Evolutionary conservation across 306 rosid genomes (phyloP), one percentile per base, ranked within the genome.

Genomic region (Phaseolus lunatus): DNA sequence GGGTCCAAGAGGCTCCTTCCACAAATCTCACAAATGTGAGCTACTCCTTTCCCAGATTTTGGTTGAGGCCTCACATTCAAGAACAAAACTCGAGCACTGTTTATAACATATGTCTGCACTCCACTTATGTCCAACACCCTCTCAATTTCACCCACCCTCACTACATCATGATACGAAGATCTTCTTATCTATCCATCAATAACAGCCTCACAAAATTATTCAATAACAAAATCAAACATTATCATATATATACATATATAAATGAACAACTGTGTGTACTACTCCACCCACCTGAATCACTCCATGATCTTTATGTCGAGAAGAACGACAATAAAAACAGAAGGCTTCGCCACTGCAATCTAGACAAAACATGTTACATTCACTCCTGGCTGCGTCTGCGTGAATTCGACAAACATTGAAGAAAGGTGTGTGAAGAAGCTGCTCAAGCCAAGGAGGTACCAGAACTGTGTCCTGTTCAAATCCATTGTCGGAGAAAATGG

Each of bases 151-250:
- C 83, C 72, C 9, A 94, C 93, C 45, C 97, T 87, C 81, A 94
- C 98, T 35, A 94, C 98, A 88, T 94, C 97, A 39, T 94, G 98
- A 77, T 94, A 94, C 0, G 98, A 94, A 71, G 97, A 92, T 89
- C 98, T 20, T 31, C 98, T 85, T 67, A 94, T 92, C 98, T 94
- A 77, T 15, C 31, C 23, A 62, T 14, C 39, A 68, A 47, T 5
- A 5, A 39, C 26, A 67, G 24, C 13, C 48, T 64, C 70, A 52
- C 39, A 52, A 67, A 47, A n/a, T 3, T 18, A 13, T 39, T 39
- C 44, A 67, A 10, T 63, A 3, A 9, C 8, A 9, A 7, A 63
- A 31, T 31, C 0, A 39, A 39, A 39, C 3, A 39, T 39, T 9
- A 39, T 9, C 0, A 27, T 27, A 27, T 0, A 33, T 1, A 0